Percentiles rank a stretch among this genome's conserved stretches.
These are phyloP conservation scores for Termitomyces sp. DNA, from an alignment of 768 basidiomycete species.

Conservation along the genomic window DNA sequence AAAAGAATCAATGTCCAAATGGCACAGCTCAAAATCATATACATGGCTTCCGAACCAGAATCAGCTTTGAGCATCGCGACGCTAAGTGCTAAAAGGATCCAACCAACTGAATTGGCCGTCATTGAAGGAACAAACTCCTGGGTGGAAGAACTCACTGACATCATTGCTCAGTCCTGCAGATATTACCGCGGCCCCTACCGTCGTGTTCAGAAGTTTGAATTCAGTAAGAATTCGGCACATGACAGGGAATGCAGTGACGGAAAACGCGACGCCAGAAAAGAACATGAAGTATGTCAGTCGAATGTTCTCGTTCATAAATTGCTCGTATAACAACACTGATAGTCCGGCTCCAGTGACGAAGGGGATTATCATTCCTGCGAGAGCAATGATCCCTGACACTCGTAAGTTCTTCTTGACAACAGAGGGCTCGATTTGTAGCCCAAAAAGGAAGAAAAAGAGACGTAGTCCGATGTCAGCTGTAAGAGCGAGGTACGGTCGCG, in stretches of 20 bases:
- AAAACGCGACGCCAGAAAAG: constrained; percentile 89
- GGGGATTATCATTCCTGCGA: constrained; percentile 83
- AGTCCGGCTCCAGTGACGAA: constrained; percentile 79
- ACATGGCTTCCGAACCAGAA: constrained; percentile 78
- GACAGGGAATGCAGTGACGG: constrained; percentile 85
- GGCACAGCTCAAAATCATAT: constrained; percentile 74
- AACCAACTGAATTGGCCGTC: constrained; percentile 49
- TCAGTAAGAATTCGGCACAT: constrained; percentile 87
- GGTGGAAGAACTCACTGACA: constrained; percentile 39
- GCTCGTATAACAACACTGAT: constrained; percentile 60
- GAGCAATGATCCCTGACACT: constrained; percentile 62
- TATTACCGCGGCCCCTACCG: constrained; percentile 88
- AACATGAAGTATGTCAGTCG: constrained; percentile 90
- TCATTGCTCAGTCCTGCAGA: constrained; percentile 90
- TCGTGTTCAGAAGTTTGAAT: constrained; percentile 86
- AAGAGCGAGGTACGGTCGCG: constrained; percentile 76
- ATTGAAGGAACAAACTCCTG: not conserved
- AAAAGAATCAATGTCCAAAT: constrained; percentile 79
- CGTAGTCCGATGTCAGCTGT: constrained; percentile 86
- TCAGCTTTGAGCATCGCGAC: constrained; percentile 92
- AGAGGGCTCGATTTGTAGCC: constrained; percentile 80
- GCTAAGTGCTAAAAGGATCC: constrained; percentile 84
- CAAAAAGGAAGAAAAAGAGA: constrained; percentile 89
- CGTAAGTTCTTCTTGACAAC: constrained; percentile 77
- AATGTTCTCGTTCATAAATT: constrained; percentile 64